Percentiles rank a stretch among this genome's conserved stretches.
phyloP scores from a whole-genome alignment of 2,329 filamentous ascomycete genomes.

The Cyphellophora attinorum region DNA sequence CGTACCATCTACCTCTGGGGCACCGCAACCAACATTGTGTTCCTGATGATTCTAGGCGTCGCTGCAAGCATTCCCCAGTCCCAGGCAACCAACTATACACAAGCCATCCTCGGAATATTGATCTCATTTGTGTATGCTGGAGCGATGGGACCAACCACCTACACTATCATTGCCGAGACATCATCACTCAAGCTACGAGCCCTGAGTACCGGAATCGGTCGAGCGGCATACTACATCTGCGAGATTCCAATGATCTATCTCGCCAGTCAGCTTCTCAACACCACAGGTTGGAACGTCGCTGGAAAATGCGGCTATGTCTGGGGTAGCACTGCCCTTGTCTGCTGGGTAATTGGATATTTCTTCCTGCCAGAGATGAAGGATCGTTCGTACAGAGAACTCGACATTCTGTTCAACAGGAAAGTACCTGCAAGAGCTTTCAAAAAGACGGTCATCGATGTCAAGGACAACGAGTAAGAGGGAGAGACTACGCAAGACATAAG shows the following conservation, averaged over 20 bases:
- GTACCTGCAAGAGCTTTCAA: constrained; percentile 35
- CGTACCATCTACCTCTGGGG: constrained; percentile 25
- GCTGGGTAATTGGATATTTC: constrained; percentile 33
- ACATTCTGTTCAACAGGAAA: constrained; percentile 36
- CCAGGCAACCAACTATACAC: constrained; percentile 21
- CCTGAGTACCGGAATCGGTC: constrained; percentile 46
- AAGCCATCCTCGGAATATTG: constrained; percentile 29
- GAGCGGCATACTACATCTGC: constrained; percentile 41
- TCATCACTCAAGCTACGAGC: constrained; percentile 44
- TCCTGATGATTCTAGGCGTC: constrained; percentile 22
- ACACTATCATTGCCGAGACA: constrained; percentile 43
- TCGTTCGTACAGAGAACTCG: constrained; percentile 36
- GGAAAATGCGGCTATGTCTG: constrained; percentile 28
- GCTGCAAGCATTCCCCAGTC: constrained; percentile 21
- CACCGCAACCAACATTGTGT: constrained; percentile 46
- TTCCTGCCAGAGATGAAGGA: constrained; percentile 36
- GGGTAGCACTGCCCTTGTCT: constrained; percentile 30
- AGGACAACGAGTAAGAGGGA: not conserved
- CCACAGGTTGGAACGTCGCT: constrained; percentile 22
- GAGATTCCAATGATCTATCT: constrained; percentile 37
- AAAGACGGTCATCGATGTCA: constrained; percentile 31
- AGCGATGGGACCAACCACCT: constrained; percentile 45
- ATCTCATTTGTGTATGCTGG: constrained; percentile 48
- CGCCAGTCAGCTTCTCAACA: constrained; percentile 22
- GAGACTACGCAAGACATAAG: too few relatives aligned